Conservation (phyloP, 495 filamentous ascomycete genomes). For the Cetradonia linearis region DNA sequence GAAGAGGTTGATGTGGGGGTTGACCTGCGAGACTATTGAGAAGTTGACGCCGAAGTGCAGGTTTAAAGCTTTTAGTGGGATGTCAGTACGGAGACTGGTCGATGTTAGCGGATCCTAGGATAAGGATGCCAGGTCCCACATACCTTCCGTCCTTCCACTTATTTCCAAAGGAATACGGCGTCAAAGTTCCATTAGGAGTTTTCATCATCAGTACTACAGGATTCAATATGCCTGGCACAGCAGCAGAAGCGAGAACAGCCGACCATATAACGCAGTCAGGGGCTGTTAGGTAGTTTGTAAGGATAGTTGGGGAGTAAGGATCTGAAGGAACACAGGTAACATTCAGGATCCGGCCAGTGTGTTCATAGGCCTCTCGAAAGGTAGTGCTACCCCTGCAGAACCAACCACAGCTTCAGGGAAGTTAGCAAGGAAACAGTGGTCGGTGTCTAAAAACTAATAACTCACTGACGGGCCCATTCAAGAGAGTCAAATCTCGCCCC, state of each 20-base stretch:
- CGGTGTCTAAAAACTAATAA: conserved; percentile 46
- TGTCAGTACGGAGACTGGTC: conserved; percentile 72
- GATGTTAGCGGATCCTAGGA: not conserved
- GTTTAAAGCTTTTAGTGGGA: conserved; percentile 86
- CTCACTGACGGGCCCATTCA: conserved; percentile 67
- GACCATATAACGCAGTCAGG: conserved; percentile 98
- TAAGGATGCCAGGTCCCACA: not conserved
- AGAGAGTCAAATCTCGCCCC: conserved; percentile 89
- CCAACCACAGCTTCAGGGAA: conserved; percentile 76
- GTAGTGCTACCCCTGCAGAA: conserved; percentile 83
- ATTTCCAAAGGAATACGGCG: conserved; percentile 85
- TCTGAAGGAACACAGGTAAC: conserved; percentile 96
- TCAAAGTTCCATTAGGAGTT: conserved; percentile 57
- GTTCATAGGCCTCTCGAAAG: conserved; percentile 88
- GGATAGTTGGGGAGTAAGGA: conserved; percentile 82
- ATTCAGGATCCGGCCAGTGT: conserved; percentile 89
- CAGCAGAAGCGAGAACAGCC: conserved; percentile 87
- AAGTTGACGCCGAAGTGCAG: conserved; percentile 97
- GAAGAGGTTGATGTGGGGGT: conserved; percentile 95
- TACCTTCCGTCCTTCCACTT: conserved; percentile 92
- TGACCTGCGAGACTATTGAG: conserved; percentile 90
- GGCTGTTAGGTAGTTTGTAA: conserved; percentile 86
- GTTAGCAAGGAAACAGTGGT: conserved; percentile 26
- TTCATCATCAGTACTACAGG: conserved; percentile 98
- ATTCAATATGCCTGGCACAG: conserved; percentile 85